Percentiles rank a stretch among this genome's conserved stretches.
These are phyloP conservation scores for Xylaria hypoxylon DNA, from an alignment of 2,329 filamentous ascomycete species.

Conservation along the genomic window DNA sequence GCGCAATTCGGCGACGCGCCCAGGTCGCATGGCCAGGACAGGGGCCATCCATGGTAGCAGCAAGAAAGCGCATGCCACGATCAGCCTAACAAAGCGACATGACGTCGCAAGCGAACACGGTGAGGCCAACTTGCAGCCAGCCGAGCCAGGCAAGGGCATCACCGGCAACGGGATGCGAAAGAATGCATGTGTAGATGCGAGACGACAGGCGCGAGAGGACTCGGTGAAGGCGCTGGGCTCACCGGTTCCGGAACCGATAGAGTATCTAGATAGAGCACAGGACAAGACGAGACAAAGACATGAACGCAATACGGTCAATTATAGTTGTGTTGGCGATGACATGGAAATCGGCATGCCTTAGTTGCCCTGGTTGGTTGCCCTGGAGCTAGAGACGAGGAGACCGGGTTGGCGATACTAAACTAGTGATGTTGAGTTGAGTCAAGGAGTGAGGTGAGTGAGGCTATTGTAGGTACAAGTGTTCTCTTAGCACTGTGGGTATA, in stretches of 20 bases:
- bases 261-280: background rate
- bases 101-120: conserved; percentile 37
- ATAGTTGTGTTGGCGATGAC: conserved; percentile 6
- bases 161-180: conserved; percentile 52
- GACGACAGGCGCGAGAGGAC: conserved; percentile 27
- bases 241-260: conserved; percentile 29
- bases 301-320: background rate
- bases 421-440: conserved; percentile 6
- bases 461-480: background rate
- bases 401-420: background rate
- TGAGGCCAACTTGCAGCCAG: conserved; percentile 48
- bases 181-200: conserved; percentile 51
- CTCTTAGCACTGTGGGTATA: no score
- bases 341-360: conserved; percentile 9
- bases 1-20: conserved; percentile 66
- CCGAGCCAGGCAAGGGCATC: conserved; percentile 56
- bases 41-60: conserved; percentile 56
- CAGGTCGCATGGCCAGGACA: conserved; percentile 65
- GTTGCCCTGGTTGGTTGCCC: background rate
- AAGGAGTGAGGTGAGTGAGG: background rate
- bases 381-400: background rate
- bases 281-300: background rate
- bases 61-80: conserved; percentile 43
- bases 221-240: conserved; percentile 27
- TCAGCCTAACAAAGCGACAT: conserved; percentile 43